Evolutionary conservation across 2,329 filamentous ascomycete species (phyloP).

Genomic region (Colletotrichum spinosum): DNA sequence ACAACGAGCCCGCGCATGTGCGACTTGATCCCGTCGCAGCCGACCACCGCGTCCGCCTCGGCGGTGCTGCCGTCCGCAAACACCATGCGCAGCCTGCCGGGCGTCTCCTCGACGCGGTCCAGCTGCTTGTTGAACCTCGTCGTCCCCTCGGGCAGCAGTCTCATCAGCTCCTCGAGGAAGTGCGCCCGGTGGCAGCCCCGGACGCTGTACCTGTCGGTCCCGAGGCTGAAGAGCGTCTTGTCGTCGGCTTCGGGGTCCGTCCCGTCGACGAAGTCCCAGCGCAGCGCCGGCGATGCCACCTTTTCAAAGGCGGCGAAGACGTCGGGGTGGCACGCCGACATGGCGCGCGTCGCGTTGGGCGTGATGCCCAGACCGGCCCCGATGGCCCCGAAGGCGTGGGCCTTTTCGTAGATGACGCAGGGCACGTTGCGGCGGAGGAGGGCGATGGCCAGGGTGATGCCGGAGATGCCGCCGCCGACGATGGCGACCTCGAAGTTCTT

Average conservation of each 20-base stretch:
- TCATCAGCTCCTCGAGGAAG: conserved; percentile 50
- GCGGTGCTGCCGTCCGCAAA: conserved; percentile 54
- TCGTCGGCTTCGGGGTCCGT: conserved; percentile 5
- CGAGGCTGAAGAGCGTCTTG: conserved; percentile 9
- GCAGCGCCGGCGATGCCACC: conserved; percentile 40
- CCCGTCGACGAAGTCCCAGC: conserved; percentile 37
- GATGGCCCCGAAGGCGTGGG: conserved; percentile 55
- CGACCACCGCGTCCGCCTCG: conserved; percentile 57
- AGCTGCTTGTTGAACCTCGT: conserved; percentile 45
- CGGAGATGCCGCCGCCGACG: conserved; percentile 64
- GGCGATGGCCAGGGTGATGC: conserved; percentile 57
- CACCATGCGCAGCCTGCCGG: conserved; percentile 41
- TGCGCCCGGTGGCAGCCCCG: conserved; percentile 28
- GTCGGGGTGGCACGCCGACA: conserved; percentile 42
- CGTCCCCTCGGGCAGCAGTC: conserved; percentile 46
- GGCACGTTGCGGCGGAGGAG: conserved; percentile 55
- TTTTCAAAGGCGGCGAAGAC: conserved; percentile 51
- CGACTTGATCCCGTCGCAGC: conserved; percentile 71
- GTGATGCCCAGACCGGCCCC: conserved; percentile 64
- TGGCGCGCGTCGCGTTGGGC: conserved; percentile 61
- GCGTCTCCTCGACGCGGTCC: conserved; percentile 43
- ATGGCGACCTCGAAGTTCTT: conserved; percentile 52
- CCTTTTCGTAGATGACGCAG: conserved; percentile 60
- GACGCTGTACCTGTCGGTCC: not conserved
- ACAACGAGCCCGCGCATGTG: conserved; percentile 61